A percentile compares a stretch with the other conserved stretches of the same genome.
Conservation (phyloP, 2,329 filamentous ascomycete genomes). For the Coniochaeta sp. region DNA sequence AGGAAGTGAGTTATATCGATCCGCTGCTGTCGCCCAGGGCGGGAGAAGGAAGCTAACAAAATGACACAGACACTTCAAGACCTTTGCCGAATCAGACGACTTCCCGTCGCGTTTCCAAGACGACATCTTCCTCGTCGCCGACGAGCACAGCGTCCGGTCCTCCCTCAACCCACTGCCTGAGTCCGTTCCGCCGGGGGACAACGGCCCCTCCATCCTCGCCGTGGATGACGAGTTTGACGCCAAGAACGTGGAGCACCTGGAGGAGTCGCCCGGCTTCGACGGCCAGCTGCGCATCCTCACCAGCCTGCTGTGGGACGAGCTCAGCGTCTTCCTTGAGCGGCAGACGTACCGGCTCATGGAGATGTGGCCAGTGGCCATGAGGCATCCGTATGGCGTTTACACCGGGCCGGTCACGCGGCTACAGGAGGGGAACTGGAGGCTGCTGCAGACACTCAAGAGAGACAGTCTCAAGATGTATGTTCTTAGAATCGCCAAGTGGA, state of each 20-base stretch:
- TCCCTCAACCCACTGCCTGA: conserved; percentile 5
- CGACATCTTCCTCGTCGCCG: conserved; percentile 8
- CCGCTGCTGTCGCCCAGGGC: too few species aligned
- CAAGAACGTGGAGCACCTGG: background rate
- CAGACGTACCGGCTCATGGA: too few species aligned
- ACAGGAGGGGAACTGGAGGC: too few species aligned
- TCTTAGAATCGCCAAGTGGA: too few species aligned
- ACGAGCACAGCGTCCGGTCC: conserved; percentile 6
- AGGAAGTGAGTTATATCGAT: conserved; percentile 6
- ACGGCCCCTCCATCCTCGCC: background rate
- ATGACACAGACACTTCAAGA: too few species aligned
- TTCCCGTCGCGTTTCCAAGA: background rate
- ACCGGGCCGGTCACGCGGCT: too few species aligned
- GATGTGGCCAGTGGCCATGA: too few species aligned
- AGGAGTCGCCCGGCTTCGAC: background rate
- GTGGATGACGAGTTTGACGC: background rate
- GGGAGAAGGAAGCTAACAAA: too few species aligned
- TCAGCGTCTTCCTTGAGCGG: too few species aligned
- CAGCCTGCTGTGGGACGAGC: background rate
- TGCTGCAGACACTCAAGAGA: too few species aligned
- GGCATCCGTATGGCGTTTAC: too few species aligned
- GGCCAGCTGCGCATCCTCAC: background rate
- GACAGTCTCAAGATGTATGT: too few species aligned
- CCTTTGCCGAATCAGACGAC: background rate
- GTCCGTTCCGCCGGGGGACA: background rate